Evolutionary conservation across 768 basidiomycete species (phyloP), one percentile per base, ranked within the genome.

Genomic region (Leucogyrophana mollusca): DNA sequence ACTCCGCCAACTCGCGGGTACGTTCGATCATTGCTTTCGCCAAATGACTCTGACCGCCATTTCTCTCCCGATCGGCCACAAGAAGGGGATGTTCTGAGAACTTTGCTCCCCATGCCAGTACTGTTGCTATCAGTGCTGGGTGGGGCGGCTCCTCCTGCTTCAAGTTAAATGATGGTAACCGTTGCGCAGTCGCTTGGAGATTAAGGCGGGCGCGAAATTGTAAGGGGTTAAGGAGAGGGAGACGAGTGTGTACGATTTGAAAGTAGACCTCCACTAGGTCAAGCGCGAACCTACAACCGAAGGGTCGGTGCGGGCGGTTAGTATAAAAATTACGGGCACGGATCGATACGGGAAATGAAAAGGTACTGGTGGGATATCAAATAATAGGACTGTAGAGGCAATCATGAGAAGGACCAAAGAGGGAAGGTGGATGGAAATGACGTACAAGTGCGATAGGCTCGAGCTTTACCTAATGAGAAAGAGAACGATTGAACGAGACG

Each of bases 251-350:
- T 33, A 90, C 87, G 50, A 90, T 89, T 65, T 94, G 90, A 64
- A 95, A 94, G 70, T 86, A 97, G 36, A 94, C 91, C 68, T 96
- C 92, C 59, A 95, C 84, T 43, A 96, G 84, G 69, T 97, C 93
- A 43, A 87, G 80, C 3, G 92, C 87, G 59, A 97, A 90, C 67
- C 94, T 96, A 59, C 46, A 49, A 46, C 49, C 36, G 32, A 49
- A 39, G 46, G 23, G 45, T 22, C 43, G 56, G 37, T 35, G 53
- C 11, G 34, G 25, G 34, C 44, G 45, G 55, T 54, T 24, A 51
- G 46, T 32, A 45, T 32, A 16, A 46, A 40, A 43, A 37, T 34
- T 49, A 33, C 52, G 41, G 38, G 43, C 50, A 30, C 33, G 27
- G 45, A 53, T 50, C 45, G 58, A 67, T 62, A 60, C 55, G 54